phyloP scores from a whole-genome alignment of 169 alveolate genomes.

The Eimeria brunetti region DNA sequence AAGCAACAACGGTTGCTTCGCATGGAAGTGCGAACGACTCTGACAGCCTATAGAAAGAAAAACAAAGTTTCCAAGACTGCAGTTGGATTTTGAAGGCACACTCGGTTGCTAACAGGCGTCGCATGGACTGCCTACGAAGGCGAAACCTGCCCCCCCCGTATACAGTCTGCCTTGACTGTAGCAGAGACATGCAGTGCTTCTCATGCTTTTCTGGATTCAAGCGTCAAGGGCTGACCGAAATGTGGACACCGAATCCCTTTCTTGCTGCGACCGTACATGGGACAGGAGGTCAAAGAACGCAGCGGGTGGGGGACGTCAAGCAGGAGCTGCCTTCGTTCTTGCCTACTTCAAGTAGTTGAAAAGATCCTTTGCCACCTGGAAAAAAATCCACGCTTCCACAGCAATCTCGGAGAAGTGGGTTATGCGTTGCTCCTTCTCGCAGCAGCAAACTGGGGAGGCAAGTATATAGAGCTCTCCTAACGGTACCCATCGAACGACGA shows the following conservation, averaged over 20 bases:
- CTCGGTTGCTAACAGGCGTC: too few relatives aligned
- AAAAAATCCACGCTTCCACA: neutral
- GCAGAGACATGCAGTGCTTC: neutral
- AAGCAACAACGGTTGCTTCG: neutral
- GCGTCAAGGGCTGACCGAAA: neutral
- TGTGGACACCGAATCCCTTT: neutral
- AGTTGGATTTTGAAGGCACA: neutral
- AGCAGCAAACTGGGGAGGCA: neutral
- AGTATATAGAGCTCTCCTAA: neutral
- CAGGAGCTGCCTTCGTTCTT: neutral
- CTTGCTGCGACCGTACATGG: neutral
- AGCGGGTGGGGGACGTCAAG: neutral
- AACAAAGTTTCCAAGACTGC: neutral
- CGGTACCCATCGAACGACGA: neutral
- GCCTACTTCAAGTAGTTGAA: conserved; percentile 72
- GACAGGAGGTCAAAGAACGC: neutral
- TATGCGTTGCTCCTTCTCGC: neutral
- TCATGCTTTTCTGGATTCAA: neutral
- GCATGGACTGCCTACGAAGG: neutral
- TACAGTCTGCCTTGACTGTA: neutral
- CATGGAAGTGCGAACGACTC: neutral
- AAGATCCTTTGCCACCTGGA: conserved; percentile 77
- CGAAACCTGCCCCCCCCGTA: neutral
- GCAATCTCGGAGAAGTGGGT: neutral
- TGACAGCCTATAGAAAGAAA: neutral